A percentile compares a stretch with the other conserved stretches of the same genome.
These are phyloP conservation scores for Populus ilicifolia DNA, from an alignment of 345 rosid species.

Conservation along the genomic window DNA sequence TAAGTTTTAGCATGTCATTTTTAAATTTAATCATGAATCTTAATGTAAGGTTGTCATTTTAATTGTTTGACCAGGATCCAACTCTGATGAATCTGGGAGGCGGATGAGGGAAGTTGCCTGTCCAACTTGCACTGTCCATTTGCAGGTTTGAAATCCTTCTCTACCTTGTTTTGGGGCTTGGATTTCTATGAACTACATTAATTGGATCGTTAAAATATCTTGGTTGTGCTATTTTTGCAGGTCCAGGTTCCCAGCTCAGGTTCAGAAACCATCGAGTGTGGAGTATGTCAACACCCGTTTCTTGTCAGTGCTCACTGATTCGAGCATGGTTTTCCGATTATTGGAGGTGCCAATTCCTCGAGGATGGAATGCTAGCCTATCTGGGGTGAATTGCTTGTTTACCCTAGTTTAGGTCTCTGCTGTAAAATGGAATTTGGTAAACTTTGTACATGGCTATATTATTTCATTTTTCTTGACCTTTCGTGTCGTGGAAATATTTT, in stretches of 20 bases:
- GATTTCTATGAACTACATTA: background rate
- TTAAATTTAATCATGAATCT: background rate
- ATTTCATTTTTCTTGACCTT: background rate
- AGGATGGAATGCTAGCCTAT: background rate
- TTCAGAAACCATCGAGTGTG: conserved; percentile 97
- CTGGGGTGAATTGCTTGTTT: background rate
- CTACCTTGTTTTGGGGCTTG: background rate
- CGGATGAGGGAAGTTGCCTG: conserved; percentile 97
- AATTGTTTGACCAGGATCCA: conserved; percentile 43
- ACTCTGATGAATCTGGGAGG: conserved; percentile 64
- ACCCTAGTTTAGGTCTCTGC: background rate
- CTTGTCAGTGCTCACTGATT: conserved; percentile 76
- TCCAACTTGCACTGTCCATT: conserved; percentile 95
- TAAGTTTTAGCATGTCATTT: background rate
- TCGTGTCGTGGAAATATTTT: background rate
- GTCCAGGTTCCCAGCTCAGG: conserved; percentile 99
- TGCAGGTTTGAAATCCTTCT: conserved; percentile 57
- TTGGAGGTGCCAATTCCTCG: background rate
- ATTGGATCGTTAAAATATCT: background rate
- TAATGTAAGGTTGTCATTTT: background rate
- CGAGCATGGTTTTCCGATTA: background rate
- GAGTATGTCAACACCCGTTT: conserved; percentile 96
- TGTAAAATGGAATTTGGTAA: background rate
- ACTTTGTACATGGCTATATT: conserved; percentile 5
- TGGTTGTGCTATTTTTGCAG: conserved; percentile 36